Evolutionary conservation across 2,329 filamentous ascomycete genomes (phyloP).

Genomic region (Rasamsonia emersonii): DNA sequence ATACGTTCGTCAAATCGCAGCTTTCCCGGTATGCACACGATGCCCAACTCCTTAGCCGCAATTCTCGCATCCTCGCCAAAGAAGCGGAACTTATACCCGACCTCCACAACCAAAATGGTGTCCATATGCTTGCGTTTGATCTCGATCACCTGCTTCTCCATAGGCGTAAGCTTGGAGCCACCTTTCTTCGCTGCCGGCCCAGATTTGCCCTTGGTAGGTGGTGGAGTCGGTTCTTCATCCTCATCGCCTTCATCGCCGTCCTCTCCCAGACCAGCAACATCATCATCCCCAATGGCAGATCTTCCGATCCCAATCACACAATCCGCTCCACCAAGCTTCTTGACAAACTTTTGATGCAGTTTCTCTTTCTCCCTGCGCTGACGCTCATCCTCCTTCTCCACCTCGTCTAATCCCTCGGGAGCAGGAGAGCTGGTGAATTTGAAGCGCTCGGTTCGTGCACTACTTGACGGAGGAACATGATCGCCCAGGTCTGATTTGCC

Average conservation of each 20-base stretch:
- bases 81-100: constrained; percentile 96
- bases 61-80: constrained; percentile 89
- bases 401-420: constrained; percentile 28
- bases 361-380: constrained; percentile 55
- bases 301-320: constrained; percentile 62
- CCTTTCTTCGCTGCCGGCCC: constrained; percentile 55
- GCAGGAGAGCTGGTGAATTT: constrained; percentile 47
- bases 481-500: constrained; percentile 6
- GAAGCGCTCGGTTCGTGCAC: constrained; percentile 49
- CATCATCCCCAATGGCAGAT: constrained; percentile 47
- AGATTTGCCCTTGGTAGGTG: constrained; percentile 39
- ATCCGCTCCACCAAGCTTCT: constrained; percentile 80
- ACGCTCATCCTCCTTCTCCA: constrained; percentile 40
- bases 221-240: constrained; percentile 41
- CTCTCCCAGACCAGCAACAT: constrained; percentile 44
- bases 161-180: constrained; percentile 78
- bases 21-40: constrained; percentile 95
- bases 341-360: constrained; percentile 76
- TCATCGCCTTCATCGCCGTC: constrained; percentile 53
- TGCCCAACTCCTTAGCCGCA: constrained; percentile 82
- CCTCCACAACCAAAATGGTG: constrained; percentile 83
- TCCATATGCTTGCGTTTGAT: constrained; percentile 90
- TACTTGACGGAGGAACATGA: constrained; percentile 23
- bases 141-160: constrained; percentile 87
- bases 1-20: constrained; percentile 82